Evolutionary conservation across 2,329 filamentous ascomycete species (phyloP), one percentile per base, ranked within the genome.

Genomic region (Xylariaceae sp.): DNA sequence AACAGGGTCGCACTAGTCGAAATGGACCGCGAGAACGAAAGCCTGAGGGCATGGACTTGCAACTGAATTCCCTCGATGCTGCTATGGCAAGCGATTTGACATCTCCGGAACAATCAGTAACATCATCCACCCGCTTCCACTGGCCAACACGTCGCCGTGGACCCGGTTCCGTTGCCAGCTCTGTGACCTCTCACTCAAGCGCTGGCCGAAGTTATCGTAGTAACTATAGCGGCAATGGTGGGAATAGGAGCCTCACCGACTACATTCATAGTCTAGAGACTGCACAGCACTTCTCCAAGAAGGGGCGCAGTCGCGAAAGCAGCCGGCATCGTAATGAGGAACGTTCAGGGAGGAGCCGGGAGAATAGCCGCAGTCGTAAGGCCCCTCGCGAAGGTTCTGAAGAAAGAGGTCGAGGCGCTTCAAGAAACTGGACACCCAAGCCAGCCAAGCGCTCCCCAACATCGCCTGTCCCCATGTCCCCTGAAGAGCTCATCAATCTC

Each of bases 401-500:
- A 53, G 85, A 86, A 34, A 82, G 87, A 46, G 87, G 86, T 17
- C 79, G 87, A 50, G 76, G 76, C 20, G 71, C 77, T 11, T 75
- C 79, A 36, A 79, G 84, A 19, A 85, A 83, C 53, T 89, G 63
- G 50, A 69, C 75, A 46, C 68, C 85, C 51, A 85, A 82, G 60
- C 80, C 86, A 16, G 80, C 83, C 11, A 95, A 95, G 67, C 78
- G 87, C 19, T 96, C 92, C 1, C 92, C 92, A 1, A 94, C 89
- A 2, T 96, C 92, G 0, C 92, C 92, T 0, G 78, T 95, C 2
- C 89, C 91, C 3, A 96, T 96, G 91, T 95, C 91, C 3, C 90
- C 90, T 0, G 88, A 95, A 57, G 90, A 96, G 58, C 64, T 88
- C 48, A 80, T 82, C 59, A 83, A 79, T 55, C 66, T 85, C 40